Evolutionary conservation across 208 protist genomes (phyloP), one percentile per base, ranked within the genome.

Genomic region (Trypanosomatidae sp.): DNA sequence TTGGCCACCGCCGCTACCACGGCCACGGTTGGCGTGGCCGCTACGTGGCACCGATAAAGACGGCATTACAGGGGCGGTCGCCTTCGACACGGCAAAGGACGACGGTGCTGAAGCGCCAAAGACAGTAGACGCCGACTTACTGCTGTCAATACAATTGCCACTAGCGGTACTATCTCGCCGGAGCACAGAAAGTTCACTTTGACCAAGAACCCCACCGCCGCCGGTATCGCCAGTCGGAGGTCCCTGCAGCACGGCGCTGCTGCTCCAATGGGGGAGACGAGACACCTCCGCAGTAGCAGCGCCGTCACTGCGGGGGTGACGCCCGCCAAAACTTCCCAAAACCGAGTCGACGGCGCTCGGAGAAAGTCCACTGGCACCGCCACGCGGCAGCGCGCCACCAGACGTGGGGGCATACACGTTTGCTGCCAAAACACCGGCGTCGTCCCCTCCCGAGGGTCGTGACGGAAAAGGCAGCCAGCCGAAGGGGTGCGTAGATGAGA

Each of bases 191-290:
- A n/a, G n/a, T 4, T 15, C 3, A 17, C 49, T 41, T 28, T 30
- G 49, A 30, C 30, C 28, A 25, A 56, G 28, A n/a, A 69, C 49
- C 9, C 47, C 66, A 30, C 33, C 49, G n/a, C 64, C 25, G 3
- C 39, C 28, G 28, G 22, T 17, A 39, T 8, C 60, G 17, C 46
- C 41, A 19, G 3, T n/a, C 9, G 8, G 22, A 17, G 60, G 60
- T 44, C 17, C 39, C 56, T 41, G 66, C 33, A 8, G 25, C 22
- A 60, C 5, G 10, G 70, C 47, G 28, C 50, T 55, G n/a, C 13
- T 69, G 33, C 70, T 80, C 76, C 76, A 80, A 62, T 71, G 72
- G 2, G 76, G 71, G 19, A 80, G 64, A 17, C 76, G 76, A 65
- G 72, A n/a, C 4, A 76, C 76, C 17, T 80, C 76, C 3, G 43